A percentile compares a stretch with the other conserved stretches of the same genome.
Evolutionary conservation across 257 asterid genomes (phyloP).

Genomic region (Rhazya stricta): DNA sequence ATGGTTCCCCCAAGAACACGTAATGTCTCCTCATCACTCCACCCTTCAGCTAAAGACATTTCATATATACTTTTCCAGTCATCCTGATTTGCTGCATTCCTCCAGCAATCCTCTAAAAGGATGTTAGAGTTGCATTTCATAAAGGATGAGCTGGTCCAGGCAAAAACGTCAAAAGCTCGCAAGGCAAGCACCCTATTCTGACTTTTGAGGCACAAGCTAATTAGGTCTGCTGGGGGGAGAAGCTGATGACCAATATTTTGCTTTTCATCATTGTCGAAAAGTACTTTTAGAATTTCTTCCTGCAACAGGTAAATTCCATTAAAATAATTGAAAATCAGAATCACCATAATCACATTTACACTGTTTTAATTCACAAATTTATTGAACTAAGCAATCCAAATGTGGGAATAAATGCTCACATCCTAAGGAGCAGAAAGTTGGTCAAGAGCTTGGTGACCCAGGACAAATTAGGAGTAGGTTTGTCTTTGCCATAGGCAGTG

Average conservation of each 20-base stretch:
- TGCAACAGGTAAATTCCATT: conserved; percentile 25
- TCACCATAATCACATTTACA: neutral
- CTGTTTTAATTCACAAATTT: neutral
- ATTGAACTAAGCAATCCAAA: neutral
- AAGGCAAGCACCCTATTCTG: conserved; percentile 50
- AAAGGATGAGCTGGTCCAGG: conserved; percentile 84
- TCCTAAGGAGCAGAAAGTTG: neutral
- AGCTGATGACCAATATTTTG: conserved; percentile 45
- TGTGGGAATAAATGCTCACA: neutral
- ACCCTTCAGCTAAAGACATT: conserved; percentile 58
- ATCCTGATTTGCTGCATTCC: conserved; percentile 82
- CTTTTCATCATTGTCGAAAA: conserved; percentile 51
- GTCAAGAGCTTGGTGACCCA: neutral
- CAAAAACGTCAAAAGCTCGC: conserved; percentile 74
- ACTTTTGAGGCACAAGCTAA: conserved; percentile 65
- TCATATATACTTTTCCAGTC: conserved; percentile 66
- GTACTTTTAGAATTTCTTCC: conserved; percentile 62
- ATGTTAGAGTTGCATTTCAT: conserved; percentile 52
- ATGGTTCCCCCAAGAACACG: conserved; percentile 50
- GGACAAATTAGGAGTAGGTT: too few species aligned
- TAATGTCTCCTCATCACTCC: conserved; percentile 71
- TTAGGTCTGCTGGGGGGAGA: conserved; percentile 75
- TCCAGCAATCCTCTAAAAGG: conserved; percentile 95
- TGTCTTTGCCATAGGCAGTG: too few species aligned
- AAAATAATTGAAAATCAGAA: neutral